These are phyloP conservation scores for Vigna hirtella DNA, from an alignment of 306 rosid genomes.

Conservation along the genomic window DNA sequence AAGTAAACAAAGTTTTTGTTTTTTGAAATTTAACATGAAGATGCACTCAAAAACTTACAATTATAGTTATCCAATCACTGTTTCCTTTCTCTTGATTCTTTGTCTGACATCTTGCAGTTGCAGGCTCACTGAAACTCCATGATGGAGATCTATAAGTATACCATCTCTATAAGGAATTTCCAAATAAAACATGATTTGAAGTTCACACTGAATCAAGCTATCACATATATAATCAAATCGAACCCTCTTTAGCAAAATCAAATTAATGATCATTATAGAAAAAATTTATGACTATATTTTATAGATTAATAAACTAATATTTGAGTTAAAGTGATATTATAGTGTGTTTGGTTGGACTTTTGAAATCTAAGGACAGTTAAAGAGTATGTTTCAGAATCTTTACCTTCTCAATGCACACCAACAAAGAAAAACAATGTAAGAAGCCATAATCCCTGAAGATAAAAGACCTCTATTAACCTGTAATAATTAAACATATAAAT, in stretches of 20 bases:
- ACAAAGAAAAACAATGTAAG: slow-evolving; percentile 82
- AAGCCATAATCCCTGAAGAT: slow-evolving; percentile 94
- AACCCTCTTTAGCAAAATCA: background rate
- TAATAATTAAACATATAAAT: slow-evolving; percentile 33
- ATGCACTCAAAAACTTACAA: slow-evolving; percentile 58
- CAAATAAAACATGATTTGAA: background rate
- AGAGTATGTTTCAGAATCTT: slow-evolving; percentile 14
- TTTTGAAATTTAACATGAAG: background rate
- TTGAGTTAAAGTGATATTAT: too few relatives aligned
- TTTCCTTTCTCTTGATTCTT: slow-evolving; percentile 50
- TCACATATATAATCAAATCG: background rate
- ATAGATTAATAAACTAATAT: too few relatives aligned
- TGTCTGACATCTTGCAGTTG: slow-evolving; percentile 59
- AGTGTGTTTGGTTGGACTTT: too few relatives aligned
- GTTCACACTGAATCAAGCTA: background rate
- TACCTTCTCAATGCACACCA: slow-evolving; percentile 92
- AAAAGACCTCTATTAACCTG: slow-evolving; percentile 91
- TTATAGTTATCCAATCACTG: slow-evolving; percentile 66
- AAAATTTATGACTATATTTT: too few relatives aligned
- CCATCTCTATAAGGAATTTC: slow-evolving; percentile 23
- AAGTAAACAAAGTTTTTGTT: background rate
- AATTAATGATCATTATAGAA: background rate
- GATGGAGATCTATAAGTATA: slow-evolving; percentile 26
- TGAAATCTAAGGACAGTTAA: too few relatives aligned
- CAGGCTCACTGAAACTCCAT: slow-evolving; percentile 74